Conservation (phyloP, 352 stramenopile genomes). For the Globisporangium lucens region DNA sequence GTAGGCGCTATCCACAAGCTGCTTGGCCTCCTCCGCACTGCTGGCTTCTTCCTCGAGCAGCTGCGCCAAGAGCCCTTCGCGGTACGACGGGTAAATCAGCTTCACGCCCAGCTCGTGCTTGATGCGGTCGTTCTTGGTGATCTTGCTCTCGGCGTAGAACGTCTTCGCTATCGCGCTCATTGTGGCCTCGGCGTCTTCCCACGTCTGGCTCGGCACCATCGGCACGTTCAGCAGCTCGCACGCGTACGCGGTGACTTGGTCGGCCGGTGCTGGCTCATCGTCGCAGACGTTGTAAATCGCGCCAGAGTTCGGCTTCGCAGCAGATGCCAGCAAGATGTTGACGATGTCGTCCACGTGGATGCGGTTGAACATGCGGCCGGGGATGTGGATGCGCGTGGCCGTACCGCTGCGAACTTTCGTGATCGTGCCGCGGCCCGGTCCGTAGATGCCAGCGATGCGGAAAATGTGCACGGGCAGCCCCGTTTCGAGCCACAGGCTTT, state of each 20-base stretch:
- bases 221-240: conserved; percentile 64
- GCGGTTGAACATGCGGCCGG: conserved; percentile 81
- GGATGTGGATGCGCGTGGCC: conserved; percentile 69
- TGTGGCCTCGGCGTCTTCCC: conserved; percentile 65
- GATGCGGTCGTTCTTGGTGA: conserved; percentile 69
- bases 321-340: conserved; percentile 68
- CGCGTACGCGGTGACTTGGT: conserved; percentile 76
- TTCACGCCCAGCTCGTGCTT: conserved; percentile 72
- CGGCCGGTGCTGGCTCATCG: conserved; percentile 78
- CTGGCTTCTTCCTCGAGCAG: conserved; percentile 65
- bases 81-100: conserved; percentile 75
- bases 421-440: conserved; percentile 77
- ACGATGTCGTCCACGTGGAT: conserved; percentile 92
- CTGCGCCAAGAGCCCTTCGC: conserved; percentile 77
- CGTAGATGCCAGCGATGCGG: conserved; percentile 91
- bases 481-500: conserved; percentile 72
- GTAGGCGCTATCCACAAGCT: background rate
- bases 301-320: conserved; percentile 49
- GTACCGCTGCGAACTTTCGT: conserved; percentile 69
- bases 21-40: background rate
- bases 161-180: conserved; percentile 87
- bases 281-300: conserved; percentile 90
- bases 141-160: conserved; percentile 86
- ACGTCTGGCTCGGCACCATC: conserved; percentile 49
- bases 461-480: conserved; percentile 81